Percentiles rank a stretch among this genome's conserved stretches.
Evolutionary conservation across 345 rosid species (phyloP).

Genomic region (Bruguiera gymnorhiza): DNA sequence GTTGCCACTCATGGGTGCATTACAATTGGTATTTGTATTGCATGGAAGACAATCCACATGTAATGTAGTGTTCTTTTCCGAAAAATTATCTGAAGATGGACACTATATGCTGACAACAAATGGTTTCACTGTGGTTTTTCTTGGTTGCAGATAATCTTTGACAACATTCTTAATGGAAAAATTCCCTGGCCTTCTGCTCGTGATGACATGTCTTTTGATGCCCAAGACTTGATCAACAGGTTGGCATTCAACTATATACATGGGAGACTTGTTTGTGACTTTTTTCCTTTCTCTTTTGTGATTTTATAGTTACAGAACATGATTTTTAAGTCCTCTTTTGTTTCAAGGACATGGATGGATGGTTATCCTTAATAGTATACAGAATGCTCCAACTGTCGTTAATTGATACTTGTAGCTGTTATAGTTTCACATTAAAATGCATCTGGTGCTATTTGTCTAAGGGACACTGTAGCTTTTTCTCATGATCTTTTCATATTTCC

Average conservation of each 20-base stretch:
- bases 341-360: not conserved
- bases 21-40: not conserved
- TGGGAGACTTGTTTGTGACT: conserved; percentile 4
- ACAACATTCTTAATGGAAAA: conserved; percentile 73
- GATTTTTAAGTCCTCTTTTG: not conserved
- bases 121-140: conserved; percentile 1
- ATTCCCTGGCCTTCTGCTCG: conserved; percentile 78
- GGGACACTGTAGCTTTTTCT: no score
- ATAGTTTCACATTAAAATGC: no score
- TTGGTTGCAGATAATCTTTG: conserved; percentile 59
- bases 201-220: conserved; percentile 62
- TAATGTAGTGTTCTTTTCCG: not conserved
- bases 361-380: not conserved
- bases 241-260: conserved; percentile 23
- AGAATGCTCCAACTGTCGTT: not conserved
- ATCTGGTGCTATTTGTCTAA: no score
- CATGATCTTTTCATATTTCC: no score
- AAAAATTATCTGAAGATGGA: no score
- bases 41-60: not conserved
- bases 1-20: not conserved
- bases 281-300: conserved; percentile 1
- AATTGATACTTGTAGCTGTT: not conserved
- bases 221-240: conserved; percentile 84
- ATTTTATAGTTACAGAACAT: not conserved
- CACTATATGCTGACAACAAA: no score